Evolutionary conservation across 768 basidiomycete genomes (phyloP).

Genomic region (Termitomyces bulborhizus): DNA sequence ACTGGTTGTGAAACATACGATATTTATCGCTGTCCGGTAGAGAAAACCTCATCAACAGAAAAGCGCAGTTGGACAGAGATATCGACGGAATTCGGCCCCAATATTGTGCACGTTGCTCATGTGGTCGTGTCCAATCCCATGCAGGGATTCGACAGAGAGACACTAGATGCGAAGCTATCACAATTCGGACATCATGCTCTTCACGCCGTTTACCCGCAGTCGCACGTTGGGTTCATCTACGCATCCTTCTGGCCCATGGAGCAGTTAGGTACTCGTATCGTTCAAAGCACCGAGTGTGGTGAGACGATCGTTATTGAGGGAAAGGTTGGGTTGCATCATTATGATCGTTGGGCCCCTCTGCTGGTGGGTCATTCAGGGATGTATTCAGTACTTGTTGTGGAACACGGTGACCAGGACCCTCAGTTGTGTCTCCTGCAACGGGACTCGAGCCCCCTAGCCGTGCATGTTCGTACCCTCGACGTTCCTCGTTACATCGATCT

Average conservation of each 20-base stretch:
- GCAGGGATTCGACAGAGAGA: not conserved
- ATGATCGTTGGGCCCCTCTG: not conserved
- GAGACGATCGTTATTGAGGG: not conserved
- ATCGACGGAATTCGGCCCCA: not conserved
- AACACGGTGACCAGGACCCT: not conserved
- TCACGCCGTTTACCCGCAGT: not conserved
- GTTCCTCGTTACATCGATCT: conserved; percentile 9
- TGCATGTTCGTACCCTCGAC: conserved; percentile 2
- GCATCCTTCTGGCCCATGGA: not conserved
- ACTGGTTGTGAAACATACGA: not conserved
- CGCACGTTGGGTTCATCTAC: not conserved
- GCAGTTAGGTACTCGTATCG: not conserved
- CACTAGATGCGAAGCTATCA: not conserved
- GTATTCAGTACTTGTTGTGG: conserved; percentile 1
- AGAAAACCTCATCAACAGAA: not conserved
- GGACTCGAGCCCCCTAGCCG: not conserved
- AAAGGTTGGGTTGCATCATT: not conserved
- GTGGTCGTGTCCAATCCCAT: not conserved
- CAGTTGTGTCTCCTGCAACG: conserved; percentile 4
- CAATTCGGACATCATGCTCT: not conserved
- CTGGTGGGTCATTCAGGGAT: conserved; percentile 4
- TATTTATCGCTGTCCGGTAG: not conserved
- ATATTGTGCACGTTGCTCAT: not conserved
- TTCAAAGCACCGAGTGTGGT: not conserved
- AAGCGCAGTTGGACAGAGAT: not conserved